phyloP scores from a whole-genome alignment of 2,329 filamentous ascomycete genomes.

The Pseudogymnoascus sp. region DNA sequence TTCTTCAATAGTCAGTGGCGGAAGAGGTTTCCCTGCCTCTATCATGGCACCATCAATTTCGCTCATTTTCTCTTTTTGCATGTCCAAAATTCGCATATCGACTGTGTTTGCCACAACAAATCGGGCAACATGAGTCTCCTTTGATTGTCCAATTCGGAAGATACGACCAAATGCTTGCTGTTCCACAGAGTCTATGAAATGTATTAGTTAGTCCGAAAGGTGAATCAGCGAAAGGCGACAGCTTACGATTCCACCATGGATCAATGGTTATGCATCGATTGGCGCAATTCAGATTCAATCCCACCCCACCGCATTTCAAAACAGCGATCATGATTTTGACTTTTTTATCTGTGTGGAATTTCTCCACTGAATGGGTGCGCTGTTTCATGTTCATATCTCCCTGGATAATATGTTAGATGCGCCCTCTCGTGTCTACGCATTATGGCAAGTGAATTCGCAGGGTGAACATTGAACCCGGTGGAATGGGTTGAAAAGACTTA shows the following conservation, averaged over 20 bases:
- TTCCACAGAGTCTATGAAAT: conserved; percentile 33
- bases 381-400: conserved; percentile 39
- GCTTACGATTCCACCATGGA: conserved; percentile 29
- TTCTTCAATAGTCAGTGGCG: conserved; percentile 27
- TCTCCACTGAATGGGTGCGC: conserved; percentile 38
- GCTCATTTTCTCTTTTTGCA: conserved; percentile 49
- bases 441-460: background rate
- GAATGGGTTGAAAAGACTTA: conserved; percentile 17
- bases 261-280: conserved; percentile 37
- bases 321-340: conserved; percentile 45
- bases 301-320: conserved; percentile 45
- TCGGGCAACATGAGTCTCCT: conserved; percentile 50
- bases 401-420: conserved; percentile 25
- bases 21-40: conserved; percentile 15
- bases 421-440: background rate
- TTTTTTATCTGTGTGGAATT: conserved; percentile 35
- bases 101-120: conserved; percentile 49
- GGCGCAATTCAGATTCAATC: conserved; percentile 52
- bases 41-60: conserved; percentile 32
- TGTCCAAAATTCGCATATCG: conserved; percentile 45
- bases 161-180: conserved; percentile 56
- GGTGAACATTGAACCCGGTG: background rate
- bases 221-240: too few species aligned
- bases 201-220: background rate
- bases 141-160: conserved; percentile 55